Base-by-base conservation (phyloP, 805 yeast genomes). In the Sugiyamaella chiloensis region DNA sequence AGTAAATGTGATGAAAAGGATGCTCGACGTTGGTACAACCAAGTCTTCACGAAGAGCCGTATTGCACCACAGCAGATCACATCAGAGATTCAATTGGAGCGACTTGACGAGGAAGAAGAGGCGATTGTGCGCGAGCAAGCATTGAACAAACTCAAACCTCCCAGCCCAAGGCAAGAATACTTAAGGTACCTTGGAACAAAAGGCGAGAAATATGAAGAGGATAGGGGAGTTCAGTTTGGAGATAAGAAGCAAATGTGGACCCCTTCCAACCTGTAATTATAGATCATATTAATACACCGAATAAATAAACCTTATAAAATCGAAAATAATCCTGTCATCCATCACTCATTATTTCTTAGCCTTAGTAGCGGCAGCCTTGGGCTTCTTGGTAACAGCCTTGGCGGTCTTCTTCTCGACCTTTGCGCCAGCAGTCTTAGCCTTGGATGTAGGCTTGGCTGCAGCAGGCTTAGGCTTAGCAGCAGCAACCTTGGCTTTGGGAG, bases 341-440 rank as follows among this genome's bases (percentile, higher is more conserved):
- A n/a, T n/a, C n/a, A n/a, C n/a, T n/a, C n/a, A n/a, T n/a, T n/a
- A n/a, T n/a, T n/a, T 77, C 62, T 70, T 73, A 52, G 83, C 64
- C 67, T 86, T 85, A 54, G 86, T 77, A 42, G 54, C 54, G 26
- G 52, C 48, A 52, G 55, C 57, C 55, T 52, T 57, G n/a, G 56
- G 41, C 56, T 61, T 60, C 59, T 58, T 61, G 24, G 14, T 30
- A 39, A 59, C 16, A 3, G 50, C 24, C 63, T 54, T 24, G 62
- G 57, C 47, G 58, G 59, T 52, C 58, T 58, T 21, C 66, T 55
- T 17, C 53, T 14, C 30, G 19, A 26, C 24, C 34, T 53, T 54
- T 14, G 43, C 54, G 9, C 55, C 43, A 24, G 58, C 40, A 48
- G 60, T 51, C 53, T 65, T 67, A 61, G 60, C 65, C 24, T 64